Base-by-base conservation (phyloP, 176 grass and related monocot genomes). In the Juncus effusus region DNA sequence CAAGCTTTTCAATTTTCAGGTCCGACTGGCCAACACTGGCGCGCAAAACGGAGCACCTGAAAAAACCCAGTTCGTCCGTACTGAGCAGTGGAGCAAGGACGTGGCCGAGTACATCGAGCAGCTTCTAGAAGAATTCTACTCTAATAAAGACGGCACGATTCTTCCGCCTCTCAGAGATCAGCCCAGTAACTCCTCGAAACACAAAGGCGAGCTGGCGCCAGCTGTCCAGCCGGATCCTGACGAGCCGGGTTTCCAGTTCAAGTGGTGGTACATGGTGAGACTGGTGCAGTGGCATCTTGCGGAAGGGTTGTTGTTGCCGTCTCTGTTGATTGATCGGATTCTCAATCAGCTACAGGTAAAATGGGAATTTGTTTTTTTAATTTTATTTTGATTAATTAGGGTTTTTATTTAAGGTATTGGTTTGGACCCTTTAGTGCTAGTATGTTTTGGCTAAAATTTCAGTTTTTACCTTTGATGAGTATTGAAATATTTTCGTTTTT, bases 81-180 rank as follows among this genome's bases (percentile, higher is more conserved):
- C 89, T 56, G 87, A 90, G 56, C 86, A 94, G 66, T 99, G 83
- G 95, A 82, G 88, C 73, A 99, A 99, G 56, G 95, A 99, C 73
- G 83, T 99, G 63, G 49, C 82, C 36, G 95, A 93, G 77, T 99
- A 94, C 69, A 74, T 99, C 40, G 88, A 94, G 38, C 86, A 94
- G 14, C 84, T 99, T 61, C 75, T 99, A 69, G 89, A 99, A n/a
- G 95, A 99, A 73, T 78, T 87, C 84, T 84, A 76, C 61, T 77
- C 68, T 4, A 47, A 28, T 28, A 93, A 94, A 90, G 95, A 99
- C 73, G 77, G 83, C 40, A 59, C 57, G 62, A 70, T 65, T 84
- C 44, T 52, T 59, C 76, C 88, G 42, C 79, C 54, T 76, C 44
- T 28, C 19, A 93, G 79, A 74, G 89, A 89, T 67, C 94, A 89